phyloP scores from a whole-genome alignment of 2,329 filamentous ascomycete species.

The Zymoseptoria ardabiliae region DNA sequence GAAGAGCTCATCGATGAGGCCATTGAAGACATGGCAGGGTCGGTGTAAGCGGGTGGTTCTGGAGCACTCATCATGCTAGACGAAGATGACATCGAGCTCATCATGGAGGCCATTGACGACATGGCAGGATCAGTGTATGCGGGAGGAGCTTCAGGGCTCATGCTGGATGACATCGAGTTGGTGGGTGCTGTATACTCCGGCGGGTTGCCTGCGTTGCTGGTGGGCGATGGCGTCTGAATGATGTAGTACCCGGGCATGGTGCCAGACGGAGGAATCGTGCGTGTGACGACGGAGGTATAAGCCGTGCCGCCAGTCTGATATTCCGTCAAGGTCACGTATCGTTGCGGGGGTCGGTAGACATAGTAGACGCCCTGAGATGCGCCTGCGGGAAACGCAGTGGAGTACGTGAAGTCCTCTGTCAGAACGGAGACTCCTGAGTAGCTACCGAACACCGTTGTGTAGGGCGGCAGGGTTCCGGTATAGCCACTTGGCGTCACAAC shows the following conservation, averaged over 20 bases:
- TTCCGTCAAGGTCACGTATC: constrained; percentile 6
- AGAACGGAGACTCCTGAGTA: constrained; percentile 1
- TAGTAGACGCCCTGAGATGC: constrained; percentile 4
- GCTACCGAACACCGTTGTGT: not conserved
- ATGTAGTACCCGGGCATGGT: constrained; percentile 4
- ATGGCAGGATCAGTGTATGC: not conserved
- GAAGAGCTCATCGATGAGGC: not conserved
- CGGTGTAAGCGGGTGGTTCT: not conserved
- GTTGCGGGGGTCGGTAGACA: not conserved
- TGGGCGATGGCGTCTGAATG: constrained; percentile 4
- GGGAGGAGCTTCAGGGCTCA: not conserved
- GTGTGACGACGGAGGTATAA: constrained; percentile 4
- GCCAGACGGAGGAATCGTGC: constrained; percentile 6
- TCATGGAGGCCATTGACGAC: not conserved
- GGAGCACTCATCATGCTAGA: no score
- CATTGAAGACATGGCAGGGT: not conserved
- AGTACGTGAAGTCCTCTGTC: constrained; percentile 4
- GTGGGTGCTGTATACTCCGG: not conserved
- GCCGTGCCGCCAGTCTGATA: constrained; percentile 3
- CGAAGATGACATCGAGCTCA: not conserved
- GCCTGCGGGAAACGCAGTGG: constrained; percentile 4
- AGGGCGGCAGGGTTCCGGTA: constrained; percentile 1
- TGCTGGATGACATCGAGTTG: not conserved
- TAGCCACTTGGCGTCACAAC: constrained; percentile 3
- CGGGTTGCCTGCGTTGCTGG: not conserved